A percentile compares a stretch with the other conserved stretches of the same genome.
Conservation (phyloP, 306 rosid genomes). For the Fagus sylvatica region DNA sequence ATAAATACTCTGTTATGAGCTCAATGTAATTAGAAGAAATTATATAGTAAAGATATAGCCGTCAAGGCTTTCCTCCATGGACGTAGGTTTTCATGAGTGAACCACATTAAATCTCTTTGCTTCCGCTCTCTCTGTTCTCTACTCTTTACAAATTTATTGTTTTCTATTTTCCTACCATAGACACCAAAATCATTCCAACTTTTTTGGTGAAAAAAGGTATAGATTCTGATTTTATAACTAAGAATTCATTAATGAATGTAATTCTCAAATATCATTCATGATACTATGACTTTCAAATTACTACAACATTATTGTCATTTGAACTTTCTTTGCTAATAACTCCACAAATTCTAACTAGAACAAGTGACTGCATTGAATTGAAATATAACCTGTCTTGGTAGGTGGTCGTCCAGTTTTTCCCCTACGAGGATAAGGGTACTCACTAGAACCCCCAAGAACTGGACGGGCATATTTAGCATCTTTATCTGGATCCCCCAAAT, state of each 20-base stretch:
- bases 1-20: too few relatives aligned
- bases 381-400: conserved; percentile 43
- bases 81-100: too few relatives aligned
- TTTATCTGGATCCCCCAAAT: conserved; percentile 57
- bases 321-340: not conserved
- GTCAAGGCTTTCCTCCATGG: too few relatives aligned
- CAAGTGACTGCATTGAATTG: not conserved
- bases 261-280: not conserved
- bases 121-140: too few relatives aligned
- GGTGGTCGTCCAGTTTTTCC: conserved; percentile 73
- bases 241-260: not conserved
- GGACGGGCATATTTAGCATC: conserved; percentile 54
- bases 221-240: not conserved
- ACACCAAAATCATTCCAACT: not conserved
- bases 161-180: not conserved
- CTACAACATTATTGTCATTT: not conserved
- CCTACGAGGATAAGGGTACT: conserved; percentile 84
- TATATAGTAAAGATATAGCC: too few relatives aligned
- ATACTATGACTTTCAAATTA: not conserved
- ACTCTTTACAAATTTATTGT: too few relatives aligned
- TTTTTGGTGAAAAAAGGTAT: not conserved
- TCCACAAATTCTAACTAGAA: not conserved
- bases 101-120: too few relatives aligned
- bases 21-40: too few relatives aligned
- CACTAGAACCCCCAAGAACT: conserved; percentile 66